Evolutionary conservation across 306 rosid species (phyloP).

Genomic region (Lablab purpureus): DNA sequence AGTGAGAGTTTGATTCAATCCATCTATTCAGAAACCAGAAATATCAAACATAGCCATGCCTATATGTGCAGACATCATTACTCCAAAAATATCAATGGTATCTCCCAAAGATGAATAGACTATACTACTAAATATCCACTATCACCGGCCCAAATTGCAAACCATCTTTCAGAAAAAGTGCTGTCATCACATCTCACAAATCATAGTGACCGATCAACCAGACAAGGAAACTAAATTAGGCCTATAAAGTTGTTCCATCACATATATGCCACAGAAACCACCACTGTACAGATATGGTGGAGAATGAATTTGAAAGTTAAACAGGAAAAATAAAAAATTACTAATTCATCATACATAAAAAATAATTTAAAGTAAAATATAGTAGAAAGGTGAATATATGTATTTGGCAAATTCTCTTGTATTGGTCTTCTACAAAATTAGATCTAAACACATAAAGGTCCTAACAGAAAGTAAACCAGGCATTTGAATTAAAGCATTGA

Average conservation of each 20-base stretch:
- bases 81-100: neutral
- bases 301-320: too few species aligned
- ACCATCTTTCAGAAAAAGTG: neutral
- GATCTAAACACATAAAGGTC: neutral
- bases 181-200: neutral
- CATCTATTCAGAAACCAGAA: neutral
- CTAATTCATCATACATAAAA: neutral
- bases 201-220: neutral
- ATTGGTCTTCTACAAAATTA: neutral
- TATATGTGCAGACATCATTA: neutral
- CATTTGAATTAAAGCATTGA: neutral
- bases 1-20: neutral
- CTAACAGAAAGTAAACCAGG: neutral
- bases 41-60: neutral
- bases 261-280: neutral
- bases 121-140: neutral
- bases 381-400: neutral
- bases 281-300: neutral
- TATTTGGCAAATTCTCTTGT: neutral
- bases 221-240: neutral
- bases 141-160: neutral
- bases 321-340: neutral
- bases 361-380: neutral
- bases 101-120: conserved; percentile 4
- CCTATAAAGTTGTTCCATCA: neutral